Evolutionary conservation across 345 rosid genomes (phyloP), one percentile per base, ranked within the genome.

Genomic region (Lepidium sativum): DNA sequence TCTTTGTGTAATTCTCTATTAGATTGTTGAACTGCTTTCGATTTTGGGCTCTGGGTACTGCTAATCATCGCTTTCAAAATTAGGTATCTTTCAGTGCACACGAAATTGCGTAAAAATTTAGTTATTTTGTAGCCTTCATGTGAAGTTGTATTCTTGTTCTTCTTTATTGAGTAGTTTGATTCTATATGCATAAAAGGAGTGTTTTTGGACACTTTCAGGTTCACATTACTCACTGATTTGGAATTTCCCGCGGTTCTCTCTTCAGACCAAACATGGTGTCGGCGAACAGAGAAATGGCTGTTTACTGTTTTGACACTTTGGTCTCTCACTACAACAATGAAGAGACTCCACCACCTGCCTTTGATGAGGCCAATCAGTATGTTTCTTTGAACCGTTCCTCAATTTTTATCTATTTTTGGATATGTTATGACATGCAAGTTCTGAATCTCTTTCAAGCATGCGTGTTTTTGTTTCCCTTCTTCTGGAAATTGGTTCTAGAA

Each of bases 271-370:
- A 57, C 61, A 42, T 94, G 99, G 97, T 91, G 77, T 79, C 89
- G 65, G 99, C 99, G 23, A 94, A 85, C 65, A 81, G 63, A 79
- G 99, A 94, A 59, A 94, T 94, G 99, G 99, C 83, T n/a, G 97
- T 88, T 6, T 94, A 85, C 74, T 94, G 99, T 81, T 94, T 94
- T 78, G 99, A 88, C 75, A 86, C 83, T 61, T 80, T 94, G 60
- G 82, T 94, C 60, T 84, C 97, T 78, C 92, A 94, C 83, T 94
- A 83, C 84, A 94, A 80, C 82, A 78, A 81, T 68, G 82, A 88
- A 74, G 89, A 88, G 32, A 65, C 88, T 73, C 95, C 97, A 15
- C 84, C 91, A 72, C 91, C 99, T 40, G 86, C 89, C 65, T 94
- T 94, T 72, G 91, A 81, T 1, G 96, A 83, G 35, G 96, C 83